Evolutionary conservation across 305 asterid species (phyloP).

Genomic region (Rubia tinctorum): DNA sequence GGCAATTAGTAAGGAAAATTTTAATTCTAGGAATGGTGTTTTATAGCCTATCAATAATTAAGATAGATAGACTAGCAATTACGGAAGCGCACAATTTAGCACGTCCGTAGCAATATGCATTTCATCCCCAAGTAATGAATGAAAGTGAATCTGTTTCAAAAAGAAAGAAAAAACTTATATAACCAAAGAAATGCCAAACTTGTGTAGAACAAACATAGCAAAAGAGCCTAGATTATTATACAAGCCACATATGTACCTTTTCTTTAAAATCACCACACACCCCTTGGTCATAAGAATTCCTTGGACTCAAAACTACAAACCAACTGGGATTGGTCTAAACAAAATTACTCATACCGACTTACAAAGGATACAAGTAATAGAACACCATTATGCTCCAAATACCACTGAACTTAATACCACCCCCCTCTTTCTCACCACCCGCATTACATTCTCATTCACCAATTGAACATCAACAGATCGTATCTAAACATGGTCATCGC

Average conservation of each 20-base stretch:
- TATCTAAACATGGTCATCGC: not conserved
- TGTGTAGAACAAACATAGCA: not conserved
- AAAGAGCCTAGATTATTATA: no score
- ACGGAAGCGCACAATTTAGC: no score
- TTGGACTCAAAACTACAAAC: not conserved
- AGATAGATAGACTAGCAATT: no score
- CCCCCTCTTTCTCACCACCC: not conserved
- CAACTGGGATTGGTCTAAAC: not conserved
- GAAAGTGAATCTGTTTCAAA: no score
- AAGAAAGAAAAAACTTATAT: no score
- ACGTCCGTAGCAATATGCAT: no score
- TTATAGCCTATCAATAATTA: no score
- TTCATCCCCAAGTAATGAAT: no score
- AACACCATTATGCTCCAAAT: constrained; percentile 1
- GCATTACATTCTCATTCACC: not conserved
- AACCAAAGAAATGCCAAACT: no score
- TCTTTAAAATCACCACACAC: not conserved
- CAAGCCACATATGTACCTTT: not conserved
- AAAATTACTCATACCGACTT: not conserved
- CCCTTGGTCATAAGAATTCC: not conserved
- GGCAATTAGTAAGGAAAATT: no score
- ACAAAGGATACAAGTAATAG: not conserved
- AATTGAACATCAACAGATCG: not conserved
- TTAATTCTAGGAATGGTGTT: no score
- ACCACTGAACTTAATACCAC: not conserved